Base-by-base conservation (phyloP, 2,329 filamentous ascomycete species). In the Biscogniauxia sp. region DNA sequence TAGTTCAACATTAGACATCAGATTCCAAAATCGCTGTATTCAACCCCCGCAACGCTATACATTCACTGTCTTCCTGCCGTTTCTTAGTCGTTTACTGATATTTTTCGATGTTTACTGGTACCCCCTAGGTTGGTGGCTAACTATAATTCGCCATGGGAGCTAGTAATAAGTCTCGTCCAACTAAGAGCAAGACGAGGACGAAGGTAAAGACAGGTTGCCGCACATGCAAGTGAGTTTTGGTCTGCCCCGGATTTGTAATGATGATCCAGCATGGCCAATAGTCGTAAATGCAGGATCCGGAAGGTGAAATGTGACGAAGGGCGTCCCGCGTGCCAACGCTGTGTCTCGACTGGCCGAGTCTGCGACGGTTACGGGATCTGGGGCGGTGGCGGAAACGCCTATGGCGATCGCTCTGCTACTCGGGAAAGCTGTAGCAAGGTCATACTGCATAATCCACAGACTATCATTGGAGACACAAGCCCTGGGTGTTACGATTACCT, bases 401-500 rank as follows among this genome's bases (percentile, higher is more conserved):
- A 55, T 32, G 54, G 58, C 8, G 51, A 51, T 50, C 60, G 60
- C 57, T 32, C 81, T 73, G 49, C 80, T 69, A 5, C 56, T 51
- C 57, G 67, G 60, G 28, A 65, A 60, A 50, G 25, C 5, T 45
- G 26, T 17, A 51, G n/a, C 50, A 41, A 25, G n/a, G 20, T 61
- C 5, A 55, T 53, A 11, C 26, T n/a, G 8, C 56, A 64, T 11
- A 54, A 58, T 13, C 23, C 64, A 3, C 59, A 59, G 3, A 56
- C 41, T 19, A 54, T 61, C 1, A 61, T 64, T 32, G 20, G 54
- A 17, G 56, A 62, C 2, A 45, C 63, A 20, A 70, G 26, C 59
- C 54, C 60, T 7, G 70, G 77, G 32, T 76, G 80, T 51, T 65
- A 66, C 11, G 57, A 56, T 1, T 74, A 69, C 57, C 74, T 80